These are phyloP conservation scores for Tolypocladium pustulatum DNA, from an alignment of 2,329 filamentous ascomycete species.

Conservation along the genomic window DNA sequence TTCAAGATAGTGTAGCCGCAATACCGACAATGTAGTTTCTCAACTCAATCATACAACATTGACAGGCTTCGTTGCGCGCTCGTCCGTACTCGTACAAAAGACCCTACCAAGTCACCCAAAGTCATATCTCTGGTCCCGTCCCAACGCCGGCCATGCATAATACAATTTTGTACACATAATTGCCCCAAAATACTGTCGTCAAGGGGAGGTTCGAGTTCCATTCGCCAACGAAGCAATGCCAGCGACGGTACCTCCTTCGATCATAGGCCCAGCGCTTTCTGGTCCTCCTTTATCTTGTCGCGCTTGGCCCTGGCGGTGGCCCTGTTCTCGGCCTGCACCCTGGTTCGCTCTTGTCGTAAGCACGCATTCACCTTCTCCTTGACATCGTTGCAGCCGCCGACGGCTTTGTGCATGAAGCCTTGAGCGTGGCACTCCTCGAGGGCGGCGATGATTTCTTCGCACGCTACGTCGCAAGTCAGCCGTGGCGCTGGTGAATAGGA, in stretches of 20 bases:
- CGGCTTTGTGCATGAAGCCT: slow-evolving; percentile 85
- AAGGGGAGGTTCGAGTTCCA: neutral
- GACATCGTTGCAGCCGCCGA: slow-evolving; percentile 80
- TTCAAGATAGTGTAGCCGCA: neutral
- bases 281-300: slow-evolving; percentile 58
- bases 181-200: slow-evolving; percentile 1
- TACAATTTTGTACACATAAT: slow-evolving; percentile 4
- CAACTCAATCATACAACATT: neutral
- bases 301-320: slow-evolving; percentile 58
- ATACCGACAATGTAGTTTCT: neutral
- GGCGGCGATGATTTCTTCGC: slow-evolving; percentile 85
- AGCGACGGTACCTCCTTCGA: neutral
- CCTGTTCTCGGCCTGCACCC: slow-evolving; percentile 67
- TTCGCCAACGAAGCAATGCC: neutral
- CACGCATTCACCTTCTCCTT: slow-evolving; percentile 82
- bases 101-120: neutral
- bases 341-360: slow-evolving; percentile 67
- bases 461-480: slow-evolving; percentile 50
- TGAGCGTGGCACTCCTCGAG: slow-evolving; percentile 92
- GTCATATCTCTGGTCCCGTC: neutral
- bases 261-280: slow-evolving; percentile 44
- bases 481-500: neutral
- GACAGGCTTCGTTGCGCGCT: neutral
- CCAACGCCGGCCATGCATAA: slow-evolving; percentile 9
- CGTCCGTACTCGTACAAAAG: neutral